Evolutionary conservation across 768 basidiomycete species (phyloP), one percentile per base, ranked within the genome.

Genomic region (Tubosaeta sp.): DNA sequence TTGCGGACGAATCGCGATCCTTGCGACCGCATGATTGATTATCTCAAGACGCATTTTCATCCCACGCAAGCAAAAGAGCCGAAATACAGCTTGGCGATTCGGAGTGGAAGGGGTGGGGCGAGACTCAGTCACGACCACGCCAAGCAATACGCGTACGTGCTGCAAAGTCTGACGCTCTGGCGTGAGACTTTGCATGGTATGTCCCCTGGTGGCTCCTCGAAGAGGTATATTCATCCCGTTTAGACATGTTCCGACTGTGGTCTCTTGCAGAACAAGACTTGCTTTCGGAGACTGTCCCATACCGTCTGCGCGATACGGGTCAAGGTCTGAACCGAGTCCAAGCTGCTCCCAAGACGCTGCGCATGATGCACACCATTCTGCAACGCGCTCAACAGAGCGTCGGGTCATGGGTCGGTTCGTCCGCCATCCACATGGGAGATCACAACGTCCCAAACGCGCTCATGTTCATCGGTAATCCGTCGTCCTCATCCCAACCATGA

Each of bases 251-350:
- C 73, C 87, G 84, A 54, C 69, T 93, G 34, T 92, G 86, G 88
- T 86, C 80, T 4, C 73, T 91, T 3, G 81, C 88, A 0, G 90
- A 92, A 62, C 81, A 85, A 54, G 90, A 93, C 57, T 67, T 93
- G 13, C 76, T 93, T n/a, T 83, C 87, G 6, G 83, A 90, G 60
- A 82, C 73, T 19, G 72, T 85, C 35, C 64, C 82, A 3, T 93
- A 93, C 65, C 86, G 90, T 27, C 75, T 93, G 34, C 83, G 90
- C 25, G 90, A 93, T 64, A 93, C 90, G 0, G 90, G 90, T 24
- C 90, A 93, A 61, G 90, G 90, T n/a, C 76, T 93, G 48, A 93
- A 93, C 69, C 85, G 90, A 40, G 89, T 93, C 11, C 90, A 92
- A 64, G 81, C 83, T 0, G 81, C 90, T 3, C 90, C 90, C 12